Base-by-base conservation (phyloP, 352 stramenopile species). In the Plasmopara viticola region DNA sequence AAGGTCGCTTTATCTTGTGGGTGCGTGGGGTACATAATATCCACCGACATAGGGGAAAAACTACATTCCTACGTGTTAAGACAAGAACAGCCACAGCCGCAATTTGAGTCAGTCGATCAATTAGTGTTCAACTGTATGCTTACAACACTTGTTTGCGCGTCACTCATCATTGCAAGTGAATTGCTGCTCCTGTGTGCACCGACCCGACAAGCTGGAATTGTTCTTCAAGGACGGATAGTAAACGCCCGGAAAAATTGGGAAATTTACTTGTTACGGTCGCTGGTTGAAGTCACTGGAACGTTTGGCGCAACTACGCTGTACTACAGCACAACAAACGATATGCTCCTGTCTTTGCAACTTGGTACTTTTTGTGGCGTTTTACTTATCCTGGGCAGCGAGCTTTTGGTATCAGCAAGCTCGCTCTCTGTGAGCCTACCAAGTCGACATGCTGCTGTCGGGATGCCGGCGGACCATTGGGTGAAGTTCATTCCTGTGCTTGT, bases 131-230 rank as follows among this genome's bases (percentile, higher is more conserved):
- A 80, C 42, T 92, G 80, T 44, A 37, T 90, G 38, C 51, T 90
- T 25, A 88, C 84, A 28, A 86, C 74, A 8, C 69, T 93, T 0
- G 74, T 91, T 7, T 78, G 80, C 4, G 62, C 86, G 7, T 90
- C 78, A 34, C 62, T 90, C 9, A 83, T 91, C 30, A 68, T 93
- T 37, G 75, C 77, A 17, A 90, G 83, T 58, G 76, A 93, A 43
- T 52, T 90, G 33, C 54, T 93, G 47, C 61, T 90, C 18, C 45
- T 90, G 13, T 93, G 84, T 50, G 65, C 68, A 13, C 76, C 80
- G 0, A 89, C 83, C 13, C 62, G 83, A 5, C 60, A 62, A 18
- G 67, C 62, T 28, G 78, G 83, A 3, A 68, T 90, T 56, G 59
- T 79, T 30, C 66, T 93, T 0, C 83, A 93, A 48, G 69, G 72